Percentiles rank a stretch among this genome's conserved stretches.
Conservation (phyloP, 2,329 filamentous ascomycete genomes). For the Xylariales sp. region DNA sequence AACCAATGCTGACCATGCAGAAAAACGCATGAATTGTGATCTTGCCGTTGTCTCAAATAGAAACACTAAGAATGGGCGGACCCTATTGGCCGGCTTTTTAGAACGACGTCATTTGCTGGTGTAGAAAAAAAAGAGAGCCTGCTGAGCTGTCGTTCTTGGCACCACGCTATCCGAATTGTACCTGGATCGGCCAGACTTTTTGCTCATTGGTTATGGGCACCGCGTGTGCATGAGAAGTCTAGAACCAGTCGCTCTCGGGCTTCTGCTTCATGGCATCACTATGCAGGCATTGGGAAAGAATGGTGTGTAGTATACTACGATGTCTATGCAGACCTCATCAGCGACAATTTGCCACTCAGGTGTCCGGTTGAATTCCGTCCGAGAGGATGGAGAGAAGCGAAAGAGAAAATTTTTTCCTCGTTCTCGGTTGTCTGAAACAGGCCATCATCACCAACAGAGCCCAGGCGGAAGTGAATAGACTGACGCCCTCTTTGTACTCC, state of each 20-base stretch:
- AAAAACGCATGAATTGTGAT: slow-evolving; percentile 38
- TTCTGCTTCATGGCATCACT: slow-evolving; percentile 32
- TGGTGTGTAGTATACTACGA: slow-evolving; percentile 11
- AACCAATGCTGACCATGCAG: slow-evolving; percentile 42
- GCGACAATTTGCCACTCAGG: slow-evolving; percentile 33
- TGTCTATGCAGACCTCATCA: slow-evolving; percentile 13
- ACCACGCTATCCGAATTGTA: slow-evolving; percentile 27
- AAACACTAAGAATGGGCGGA: slow-evolving; percentile 21
- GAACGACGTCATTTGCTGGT: slow-evolving; percentile 30
- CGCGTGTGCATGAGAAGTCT: slow-evolving; percentile 23
- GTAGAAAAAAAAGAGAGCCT: slow-evolving; percentile 5
- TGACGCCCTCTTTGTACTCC: slow-evolving; percentile 22
- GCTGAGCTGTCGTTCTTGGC: slow-evolving; percentile 36
- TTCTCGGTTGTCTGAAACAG: slow-evolving; percentile 43
- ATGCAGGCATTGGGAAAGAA: slow-evolving; percentile 27
- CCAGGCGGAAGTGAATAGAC: slow-evolving; percentile 40
- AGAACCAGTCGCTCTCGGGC: slow-evolving; percentile 24
- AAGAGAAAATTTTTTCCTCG: slow-evolving; percentile 32
- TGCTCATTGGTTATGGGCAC: slow-evolving; percentile 15
- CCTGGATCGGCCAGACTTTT: slow-evolving; percentile 26
- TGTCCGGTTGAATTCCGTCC: slow-evolving; percentile 32
- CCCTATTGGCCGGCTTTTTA: slow-evolving; percentile 27
- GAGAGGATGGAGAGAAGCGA: slow-evolving; percentile 38
- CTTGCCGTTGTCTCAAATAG: slow-evolving; percentile 38
- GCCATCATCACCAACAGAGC: slow-evolving; percentile 32